Conservation (phyloP, 352 stramenopile species). For the Phytopythium litorale region DNA sequence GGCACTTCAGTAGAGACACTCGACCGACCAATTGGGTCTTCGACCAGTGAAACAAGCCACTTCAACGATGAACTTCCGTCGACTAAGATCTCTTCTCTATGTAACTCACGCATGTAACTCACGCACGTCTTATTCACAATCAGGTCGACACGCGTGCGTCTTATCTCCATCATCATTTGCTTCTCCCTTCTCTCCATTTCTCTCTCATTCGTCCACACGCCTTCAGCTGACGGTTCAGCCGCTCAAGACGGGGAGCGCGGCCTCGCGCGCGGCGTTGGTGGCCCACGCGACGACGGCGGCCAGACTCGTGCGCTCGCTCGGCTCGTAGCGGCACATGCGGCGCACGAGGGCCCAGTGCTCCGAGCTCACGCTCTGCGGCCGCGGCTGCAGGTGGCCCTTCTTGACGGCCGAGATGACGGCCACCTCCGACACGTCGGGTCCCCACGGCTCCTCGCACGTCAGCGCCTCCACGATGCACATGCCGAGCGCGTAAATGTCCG, state of each 20-base stretch:
- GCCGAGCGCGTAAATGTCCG: conserved; percentile 29
- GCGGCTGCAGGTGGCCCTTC: conserved; percentile 9
- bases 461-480: conserved; percentile 34
- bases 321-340: conserved; percentile 9
- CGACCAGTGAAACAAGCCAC: neutral
- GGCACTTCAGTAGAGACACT: too few species aligned
- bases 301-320: conserved; percentile 2
- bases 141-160: neutral
- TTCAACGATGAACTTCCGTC: neutral
- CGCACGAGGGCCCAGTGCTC: conserved; percentile 10
- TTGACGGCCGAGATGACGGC: conserved; percentile 13
- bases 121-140: neutral
- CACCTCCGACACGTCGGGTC: conserved; percentile 11
- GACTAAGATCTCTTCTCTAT: neutral
- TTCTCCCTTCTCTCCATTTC: neutral
- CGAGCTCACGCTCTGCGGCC: conserved; percentile 4
- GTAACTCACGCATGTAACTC: neutral
- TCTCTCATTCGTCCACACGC: neutral
- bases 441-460: conserved; percentile 19
- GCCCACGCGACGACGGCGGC: conserved; percentile 7
- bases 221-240: neutral
- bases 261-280: conserved; percentile 3
- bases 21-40: neutral
- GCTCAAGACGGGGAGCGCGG: neutral
- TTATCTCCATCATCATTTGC: neutral